phyloP scores from a whole-genome alignment of 805 yeast genomes.

The Candida ipomoeae region DNA sequence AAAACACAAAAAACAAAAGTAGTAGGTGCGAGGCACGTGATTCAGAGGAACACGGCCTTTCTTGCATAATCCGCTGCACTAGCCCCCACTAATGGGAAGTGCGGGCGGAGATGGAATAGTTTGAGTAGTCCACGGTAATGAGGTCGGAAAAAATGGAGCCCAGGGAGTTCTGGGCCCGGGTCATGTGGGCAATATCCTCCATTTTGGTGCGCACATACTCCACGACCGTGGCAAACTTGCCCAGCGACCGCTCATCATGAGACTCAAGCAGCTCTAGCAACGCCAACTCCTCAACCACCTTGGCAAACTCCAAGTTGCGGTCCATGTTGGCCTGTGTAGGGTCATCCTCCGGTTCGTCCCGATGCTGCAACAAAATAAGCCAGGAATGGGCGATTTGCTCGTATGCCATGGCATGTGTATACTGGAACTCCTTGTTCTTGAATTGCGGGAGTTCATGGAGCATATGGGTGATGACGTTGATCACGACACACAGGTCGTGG shows the following conservation, averaged over 20 bases:
- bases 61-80: too few relatives aligned
- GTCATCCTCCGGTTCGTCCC: constrained; percentile 10
- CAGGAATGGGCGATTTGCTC: constrained; percentile 61
- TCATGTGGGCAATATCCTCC: constrained; percentile 25
- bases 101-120: constrained; percentile 36
- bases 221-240: constrained; percentile 41
- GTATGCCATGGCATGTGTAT: constrained; percentile 51
- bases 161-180: constrained; percentile 7
- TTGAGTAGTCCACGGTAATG: constrained; percentile 42
- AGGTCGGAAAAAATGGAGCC: constrained; percentile 29
- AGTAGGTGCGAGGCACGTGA: background rate
- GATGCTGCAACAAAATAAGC: constrained; percentile 42
- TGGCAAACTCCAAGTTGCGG: constrained; percentile 22
- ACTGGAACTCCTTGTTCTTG: constrained; percentile 50
- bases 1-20: background rate
- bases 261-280: constrained; percentile 40
- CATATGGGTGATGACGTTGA: constrained; percentile 56
- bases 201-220: constrained; percentile 42
- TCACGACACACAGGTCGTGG: constrained; percentile 53
- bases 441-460: constrained; percentile 67
- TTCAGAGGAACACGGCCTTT: too few relatives aligned
- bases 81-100: constrained; percentile 19
- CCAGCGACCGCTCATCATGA: constrained; percentile 43
- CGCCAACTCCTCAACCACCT: constrained; percentile 31
- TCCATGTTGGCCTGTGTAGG: constrained; percentile 12